A percentile compares a stretch with the other conserved stretches of the same genome.
phyloP scores from a whole-genome alignment of 2,329 filamentous ascomycete genomes.

The Claviceps sorghi region DNA sequence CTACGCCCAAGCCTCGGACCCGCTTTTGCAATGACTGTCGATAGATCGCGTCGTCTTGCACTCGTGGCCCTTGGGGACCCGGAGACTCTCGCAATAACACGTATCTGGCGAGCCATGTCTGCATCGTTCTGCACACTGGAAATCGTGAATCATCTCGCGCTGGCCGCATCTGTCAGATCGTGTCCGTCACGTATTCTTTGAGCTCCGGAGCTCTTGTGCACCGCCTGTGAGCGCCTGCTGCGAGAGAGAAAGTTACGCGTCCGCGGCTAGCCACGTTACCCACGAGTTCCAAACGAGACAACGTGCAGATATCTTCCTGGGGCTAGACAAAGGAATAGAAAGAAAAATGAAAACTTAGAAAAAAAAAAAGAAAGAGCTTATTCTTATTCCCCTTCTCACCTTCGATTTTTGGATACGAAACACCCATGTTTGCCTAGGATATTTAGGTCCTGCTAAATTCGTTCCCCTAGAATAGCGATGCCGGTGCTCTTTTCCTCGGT shows the following conservation, averaged over 20 bases:
- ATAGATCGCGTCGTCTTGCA: not conserved
- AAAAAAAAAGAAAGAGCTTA: not conserved
- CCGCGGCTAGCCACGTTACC: not conserved
- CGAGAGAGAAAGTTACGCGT: not conserved
- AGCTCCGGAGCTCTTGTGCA: not conserved
- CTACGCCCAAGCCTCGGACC: not conserved
- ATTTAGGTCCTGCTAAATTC: not conserved
- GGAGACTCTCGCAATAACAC: slow-evolving; percentile 2
- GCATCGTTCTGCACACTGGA: not conserved
- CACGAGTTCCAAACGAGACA: not conserved
- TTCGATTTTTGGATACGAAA: not conserved
- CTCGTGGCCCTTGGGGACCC: not conserved
- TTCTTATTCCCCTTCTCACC: too few relatives aligned
- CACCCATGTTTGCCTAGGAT: not conserved
- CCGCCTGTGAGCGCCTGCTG: not conserved
- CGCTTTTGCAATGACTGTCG: not conserved
- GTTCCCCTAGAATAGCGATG: slow-evolving; percentile 26
- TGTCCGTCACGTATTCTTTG: not conserved
- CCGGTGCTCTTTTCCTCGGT: slow-evolving; percentile 54
- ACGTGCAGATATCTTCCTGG: not conserved
- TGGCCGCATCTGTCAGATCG: not conserved
- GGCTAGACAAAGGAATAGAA: not conserved
- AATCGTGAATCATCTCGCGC: not conserved
- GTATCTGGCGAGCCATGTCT: not conserved
- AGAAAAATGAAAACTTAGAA: not conserved